These are phyloP conservation scores for Haplosporangium gracile DNA, from an alignment of 192 early-diverging fungal genomes.

Conservation along the genomic window DNA sequence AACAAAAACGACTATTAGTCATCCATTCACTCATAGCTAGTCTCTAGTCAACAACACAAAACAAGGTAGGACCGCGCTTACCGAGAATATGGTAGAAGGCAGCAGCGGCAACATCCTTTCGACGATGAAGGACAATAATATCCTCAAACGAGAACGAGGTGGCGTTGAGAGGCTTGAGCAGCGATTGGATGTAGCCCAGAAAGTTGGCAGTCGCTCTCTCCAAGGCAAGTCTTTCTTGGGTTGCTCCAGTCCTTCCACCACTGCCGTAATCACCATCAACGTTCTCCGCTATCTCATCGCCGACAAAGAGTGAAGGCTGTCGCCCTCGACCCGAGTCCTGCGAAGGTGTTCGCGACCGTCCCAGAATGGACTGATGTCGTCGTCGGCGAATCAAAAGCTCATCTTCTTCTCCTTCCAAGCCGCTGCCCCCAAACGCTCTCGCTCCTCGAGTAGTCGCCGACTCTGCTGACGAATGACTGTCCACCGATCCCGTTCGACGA, in stretches of 20 bases:
- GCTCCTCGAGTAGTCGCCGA: not conserved
- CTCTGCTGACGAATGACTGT: not conserved
- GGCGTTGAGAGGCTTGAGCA: conserved; percentile 2
- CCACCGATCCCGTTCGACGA: not conserved
- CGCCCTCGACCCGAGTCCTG: not conserved
- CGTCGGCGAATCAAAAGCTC: not conserved
- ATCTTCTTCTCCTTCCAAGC: not conserved
- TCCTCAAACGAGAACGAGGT: conserved; percentile 19
- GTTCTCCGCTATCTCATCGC: not conserved
- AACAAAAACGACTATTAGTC: not conserved
- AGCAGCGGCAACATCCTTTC: conserved; percentile 28
- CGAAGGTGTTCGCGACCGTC: conserved; percentile 2
- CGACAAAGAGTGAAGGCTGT: not conserved
- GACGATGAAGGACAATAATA: conserved; percentile 3
- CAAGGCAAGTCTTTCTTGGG: not conserved
- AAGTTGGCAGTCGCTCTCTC: conserved; percentile 33
- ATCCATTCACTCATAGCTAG: not conserved
- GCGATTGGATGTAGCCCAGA: conserved; percentile 17
- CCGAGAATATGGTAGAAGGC: conserved; percentile 44
- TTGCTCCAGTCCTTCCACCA: not conserved
- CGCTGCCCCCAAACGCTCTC: not conserved
- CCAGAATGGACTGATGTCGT: not conserved
- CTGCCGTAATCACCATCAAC: not conserved
- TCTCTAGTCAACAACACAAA: not conserved
- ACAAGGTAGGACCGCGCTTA: not conserved